These are phyloP conservation scores for Myrica gale DNA, from an alignment of 306 rosid genomes.

Conservation along the genomic window DNA sequence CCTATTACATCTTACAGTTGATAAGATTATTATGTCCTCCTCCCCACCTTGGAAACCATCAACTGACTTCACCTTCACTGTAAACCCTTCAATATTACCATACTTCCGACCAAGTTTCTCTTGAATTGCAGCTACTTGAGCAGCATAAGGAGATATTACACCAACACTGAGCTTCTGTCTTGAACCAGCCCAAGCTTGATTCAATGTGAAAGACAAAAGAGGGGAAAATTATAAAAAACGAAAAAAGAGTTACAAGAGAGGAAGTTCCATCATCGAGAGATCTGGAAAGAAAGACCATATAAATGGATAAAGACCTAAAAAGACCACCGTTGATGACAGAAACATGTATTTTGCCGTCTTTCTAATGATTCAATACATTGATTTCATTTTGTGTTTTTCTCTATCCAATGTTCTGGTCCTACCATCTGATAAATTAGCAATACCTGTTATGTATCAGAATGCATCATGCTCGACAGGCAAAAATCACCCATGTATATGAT, in stretches of 20 bases:
- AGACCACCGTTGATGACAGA: not conserved
- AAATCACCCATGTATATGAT: too few species aligned
- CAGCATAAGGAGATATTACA: slow-evolving; percentile 82
- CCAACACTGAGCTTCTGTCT: slow-evolving; percentile 48
- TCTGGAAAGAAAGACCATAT: not conserved
- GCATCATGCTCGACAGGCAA: too few species aligned
- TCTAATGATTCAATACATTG: not conserved
- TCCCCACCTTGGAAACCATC: slow-evolving; percentile 90
- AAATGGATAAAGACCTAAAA: not conserved
- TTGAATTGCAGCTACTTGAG: slow-evolving; percentile 62
- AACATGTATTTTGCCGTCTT: not conserved
- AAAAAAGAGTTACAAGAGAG: not conserved
- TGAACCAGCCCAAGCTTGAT: slow-evolving; percentile 51
- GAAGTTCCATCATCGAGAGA: not conserved
- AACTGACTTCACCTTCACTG: slow-evolving; percentile 64
- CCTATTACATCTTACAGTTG: slow-evolving; percentile 61
- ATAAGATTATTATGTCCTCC: slow-evolving; percentile 63
- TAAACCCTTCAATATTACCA: slow-evolving; percentile 42
- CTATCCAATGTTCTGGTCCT: not conserved
- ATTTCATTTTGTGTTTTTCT: not conserved
- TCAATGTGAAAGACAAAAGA: not conserved
- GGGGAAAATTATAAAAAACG: not conserved
- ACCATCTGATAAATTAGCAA: not conserved
- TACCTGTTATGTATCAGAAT: too few species aligned
- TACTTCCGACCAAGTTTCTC: slow-evolving; percentile 47